Conservation (phyloP, 768 basidiomycete genomes). For the Mycena vulgaris region DNA sequence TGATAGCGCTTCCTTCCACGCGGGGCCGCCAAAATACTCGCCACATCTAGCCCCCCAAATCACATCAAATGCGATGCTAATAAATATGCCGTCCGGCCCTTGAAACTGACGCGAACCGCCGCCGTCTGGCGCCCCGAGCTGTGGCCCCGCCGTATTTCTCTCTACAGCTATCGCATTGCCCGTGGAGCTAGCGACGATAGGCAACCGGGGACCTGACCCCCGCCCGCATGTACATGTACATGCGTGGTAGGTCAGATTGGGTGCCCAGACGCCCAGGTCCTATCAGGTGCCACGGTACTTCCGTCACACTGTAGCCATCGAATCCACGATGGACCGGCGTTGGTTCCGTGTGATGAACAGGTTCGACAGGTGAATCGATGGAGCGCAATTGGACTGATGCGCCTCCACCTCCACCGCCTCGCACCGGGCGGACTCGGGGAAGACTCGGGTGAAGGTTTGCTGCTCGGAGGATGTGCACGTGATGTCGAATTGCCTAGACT, state of each 20-base stretch:
- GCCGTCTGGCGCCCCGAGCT: not conserved
- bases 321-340: not conserved
- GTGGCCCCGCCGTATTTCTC: not conserved
- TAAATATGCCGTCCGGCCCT: too few species aligned
- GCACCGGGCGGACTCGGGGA: too few species aligned
- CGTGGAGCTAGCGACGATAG: constrained; percentile 9
- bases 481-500: too few species aligned
- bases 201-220: not conserved
- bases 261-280: not conserved
- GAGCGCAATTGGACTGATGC: too few species aligned
- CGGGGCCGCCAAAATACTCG: constrained; percentile 19
- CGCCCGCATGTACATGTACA: not conserved
- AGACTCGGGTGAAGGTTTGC: too few species aligned
- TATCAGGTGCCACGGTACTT: constrained; percentile 9
- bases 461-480: too few species aligned
- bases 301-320: not conserved
- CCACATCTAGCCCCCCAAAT: constrained; percentile 14
- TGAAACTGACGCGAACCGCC: not conserved
- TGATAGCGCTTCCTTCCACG: constrained; percentile 24
- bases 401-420: not conserved
- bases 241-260: not conserved
- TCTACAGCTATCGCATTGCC: not conserved
- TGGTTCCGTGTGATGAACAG: not conserved
- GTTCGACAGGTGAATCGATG: too few species aligned
- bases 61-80: constrained; percentile 1